Base-by-base conservation (phyloP, 768 basidiomycete species). In the Boletus tomentosulus region DNA sequence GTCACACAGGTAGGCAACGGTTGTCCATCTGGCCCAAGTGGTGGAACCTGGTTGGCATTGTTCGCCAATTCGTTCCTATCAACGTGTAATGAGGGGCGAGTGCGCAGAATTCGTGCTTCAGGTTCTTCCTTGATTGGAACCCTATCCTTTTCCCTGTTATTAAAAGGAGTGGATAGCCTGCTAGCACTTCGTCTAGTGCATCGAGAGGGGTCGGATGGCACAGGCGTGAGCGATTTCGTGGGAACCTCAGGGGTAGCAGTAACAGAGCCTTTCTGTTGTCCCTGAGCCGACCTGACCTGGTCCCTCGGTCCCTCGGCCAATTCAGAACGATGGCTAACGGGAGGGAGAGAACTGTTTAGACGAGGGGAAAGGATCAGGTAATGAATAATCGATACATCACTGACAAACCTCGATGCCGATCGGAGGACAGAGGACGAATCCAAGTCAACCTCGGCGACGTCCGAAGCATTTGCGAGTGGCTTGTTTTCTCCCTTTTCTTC, bases 1-100 rank as follows among this genome's bases (percentile, higher is more conserved):
- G 85, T 90, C 63, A 76, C 71, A 57, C 88, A 91, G n/a, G 72
- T 81, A 46, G 89, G 88, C 30, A 89, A 69, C 16, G 76, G 78
- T 64, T 81, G 83, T 27, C 87, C 87, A 63, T 87, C 85, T 47
- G 79, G 72, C 30, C 84, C 87, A 57, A 77, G 69, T 4, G 78
- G 83, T 16, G 75, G 68, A 38, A 77, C 74, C 42, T 72, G 68
- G 57, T 73, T 75, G n/a, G 65, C 59, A 44, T 73, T 73, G 63
- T 76, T 74, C 50, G 62, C 59, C 19, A 62, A 59, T 43, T 78
- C 79, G 34, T 66, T 59, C 44, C 65, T 65, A 57, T 66, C 69
- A 13, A 70, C 61, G 46, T 66, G 64, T 24, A 76, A 67, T 25
- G 66, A 64, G 46, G 76, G 78, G 42, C 82, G 78, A 13, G 74